phyloP scores from a whole-genome alignment of 495 filamentous ascomycete genomes.

The Polyplosphaeria fusca region DNA sequence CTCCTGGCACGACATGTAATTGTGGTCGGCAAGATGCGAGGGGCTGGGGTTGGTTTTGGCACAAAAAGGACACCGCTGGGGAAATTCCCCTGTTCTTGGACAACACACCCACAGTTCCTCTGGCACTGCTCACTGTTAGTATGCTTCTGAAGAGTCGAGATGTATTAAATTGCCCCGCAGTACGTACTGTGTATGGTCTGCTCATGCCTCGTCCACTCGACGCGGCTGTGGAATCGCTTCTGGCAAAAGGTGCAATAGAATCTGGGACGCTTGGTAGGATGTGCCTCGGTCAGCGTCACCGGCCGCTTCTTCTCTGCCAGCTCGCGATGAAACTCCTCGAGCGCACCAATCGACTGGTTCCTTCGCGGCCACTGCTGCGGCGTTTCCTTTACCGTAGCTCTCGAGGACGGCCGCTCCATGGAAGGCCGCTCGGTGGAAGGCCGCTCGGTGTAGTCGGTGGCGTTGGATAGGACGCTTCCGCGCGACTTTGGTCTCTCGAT shows the following conservation, averaged over 20 bases:
- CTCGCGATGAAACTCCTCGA: constrained; percentile 10
- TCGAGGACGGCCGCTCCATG: constrained; percentile 2
- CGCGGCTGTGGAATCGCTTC: constrained; percentile 18
- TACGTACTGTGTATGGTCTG: constrained; percentile 19
- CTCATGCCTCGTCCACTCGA: constrained; percentile 25
- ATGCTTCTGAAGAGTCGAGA: too few relatives aligned
- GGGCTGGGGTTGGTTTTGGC: constrained; percentile 24
- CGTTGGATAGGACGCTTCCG: constrained; percentile 5
- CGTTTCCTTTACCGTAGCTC: neutral
- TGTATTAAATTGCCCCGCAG: too few relatives aligned
- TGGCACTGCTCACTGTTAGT: too few relatives aligned
- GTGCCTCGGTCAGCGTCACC: neutral
- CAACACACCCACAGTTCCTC: constrained; percentile 28
- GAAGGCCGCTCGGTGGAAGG: too few relatives aligned
- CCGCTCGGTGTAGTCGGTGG: constrained; percentile 6
- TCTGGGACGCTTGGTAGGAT: constrained; percentile 7
- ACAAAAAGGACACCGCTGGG: constrained; percentile 23
- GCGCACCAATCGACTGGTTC: constrained; percentile 11
- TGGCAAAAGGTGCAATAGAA: constrained; percentile 30
- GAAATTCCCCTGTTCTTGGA: constrained; percentile 21
- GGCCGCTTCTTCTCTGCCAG: neutral
- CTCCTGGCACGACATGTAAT: constrained; percentile 29
- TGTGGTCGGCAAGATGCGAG: constrained; percentile 28
- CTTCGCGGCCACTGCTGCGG: neutral
- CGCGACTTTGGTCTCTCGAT: constrained; percentile 25